phyloP scores from a whole-genome alignment of 2,329 filamentous ascomycete species.

The Didymosphaeria variabile region DNA sequence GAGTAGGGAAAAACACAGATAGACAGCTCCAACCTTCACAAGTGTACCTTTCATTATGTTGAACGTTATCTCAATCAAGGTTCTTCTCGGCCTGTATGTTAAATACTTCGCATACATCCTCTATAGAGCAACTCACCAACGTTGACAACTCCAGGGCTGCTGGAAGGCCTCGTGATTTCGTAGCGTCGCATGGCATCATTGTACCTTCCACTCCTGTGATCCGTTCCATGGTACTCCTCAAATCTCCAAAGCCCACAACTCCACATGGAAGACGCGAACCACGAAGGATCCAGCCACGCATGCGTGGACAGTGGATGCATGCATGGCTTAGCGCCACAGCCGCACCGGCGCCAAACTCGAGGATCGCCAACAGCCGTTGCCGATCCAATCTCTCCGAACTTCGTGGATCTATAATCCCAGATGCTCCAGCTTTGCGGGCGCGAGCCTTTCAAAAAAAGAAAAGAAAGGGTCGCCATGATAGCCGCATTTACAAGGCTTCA shows the following conservation, averaged over 20 bases:
- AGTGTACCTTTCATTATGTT: background rate
- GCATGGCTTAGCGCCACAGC: slow-evolving; percentile 16
- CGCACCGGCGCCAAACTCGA: slow-evolving; percentile 1
- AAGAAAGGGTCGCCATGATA: too few relatives aligned
- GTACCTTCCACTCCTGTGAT: background rate
- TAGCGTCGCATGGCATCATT: background rate
- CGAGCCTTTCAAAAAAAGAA: too few relatives aligned
- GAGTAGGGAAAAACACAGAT: slow-evolving; percentile 17
- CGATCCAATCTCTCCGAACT: slow-evolving; percentile 6
- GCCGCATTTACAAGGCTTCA: background rate
- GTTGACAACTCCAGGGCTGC: too few relatives aligned
- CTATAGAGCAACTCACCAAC: background rate
- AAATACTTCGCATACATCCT: too few relatives aligned
- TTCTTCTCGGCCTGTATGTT: too few relatives aligned
- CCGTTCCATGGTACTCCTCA: background rate
- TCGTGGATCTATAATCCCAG: background rate
- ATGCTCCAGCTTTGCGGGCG: background rate
- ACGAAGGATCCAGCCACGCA: background rate
- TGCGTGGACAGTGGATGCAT: background rate
- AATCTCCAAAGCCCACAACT: background rate
- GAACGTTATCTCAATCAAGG: too few relatives aligned
- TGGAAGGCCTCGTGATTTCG: background rate
- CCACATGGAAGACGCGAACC: background rate
- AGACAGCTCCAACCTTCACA: slow-evolving; percentile 1
- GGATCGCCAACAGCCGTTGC: slow-evolving; percentile 8